phyloP scores from a whole-genome alignment of 192 early-diverging fungal species.

The Coemansia sp. region DNA sequence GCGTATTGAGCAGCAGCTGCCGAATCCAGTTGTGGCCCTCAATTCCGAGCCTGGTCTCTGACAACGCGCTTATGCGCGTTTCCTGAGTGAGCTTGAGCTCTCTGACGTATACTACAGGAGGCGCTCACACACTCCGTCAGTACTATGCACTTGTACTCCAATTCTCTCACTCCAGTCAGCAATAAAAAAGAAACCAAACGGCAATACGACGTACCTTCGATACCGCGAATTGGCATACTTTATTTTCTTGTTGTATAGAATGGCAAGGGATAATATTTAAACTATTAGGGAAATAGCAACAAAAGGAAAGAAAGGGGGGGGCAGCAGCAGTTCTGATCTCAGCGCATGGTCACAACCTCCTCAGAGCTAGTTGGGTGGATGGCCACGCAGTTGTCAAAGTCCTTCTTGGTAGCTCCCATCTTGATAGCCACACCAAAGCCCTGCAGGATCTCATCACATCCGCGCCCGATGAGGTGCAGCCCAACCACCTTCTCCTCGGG shows the following conservation, averaged over 20 bases:
- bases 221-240: constrained; percentile 45
- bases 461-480: constrained; percentile 87
- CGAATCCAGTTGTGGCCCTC: constrained; percentile 81
- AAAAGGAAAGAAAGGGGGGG: constrained; percentile 5
- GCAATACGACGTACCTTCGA: constrained; percentile 27
- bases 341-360: constrained; percentile 80
- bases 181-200: background rate
- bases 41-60: constrained; percentile 71
- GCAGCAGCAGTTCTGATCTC: background rate
- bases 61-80: constrained; percentile 57
- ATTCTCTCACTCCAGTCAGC: background rate
- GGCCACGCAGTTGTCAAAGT: constrained; percentile 94
- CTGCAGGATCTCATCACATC: constrained; percentile 89
- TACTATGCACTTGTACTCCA: background rate
- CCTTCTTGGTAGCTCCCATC: constrained; percentile 99
- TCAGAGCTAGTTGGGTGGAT: constrained; percentile 97
- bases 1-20: constrained; percentile 57
- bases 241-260: background rate
- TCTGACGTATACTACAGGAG: constrained; percentile 28
- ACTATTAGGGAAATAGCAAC: background rate
- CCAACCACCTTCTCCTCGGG: constrained; percentile 96
- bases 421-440: constrained; percentile 96
- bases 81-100: constrained; percentile 62
- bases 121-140: background rate
- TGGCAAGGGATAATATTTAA: background rate